Percentiles rank a stretch among this genome's conserved stretches.
These are phyloP conservation scores for Aspergillus aculeatus DNA, from an alignment of 2,329 filamentous ascomycete genomes.

Conservation along the genomic window DNA sequence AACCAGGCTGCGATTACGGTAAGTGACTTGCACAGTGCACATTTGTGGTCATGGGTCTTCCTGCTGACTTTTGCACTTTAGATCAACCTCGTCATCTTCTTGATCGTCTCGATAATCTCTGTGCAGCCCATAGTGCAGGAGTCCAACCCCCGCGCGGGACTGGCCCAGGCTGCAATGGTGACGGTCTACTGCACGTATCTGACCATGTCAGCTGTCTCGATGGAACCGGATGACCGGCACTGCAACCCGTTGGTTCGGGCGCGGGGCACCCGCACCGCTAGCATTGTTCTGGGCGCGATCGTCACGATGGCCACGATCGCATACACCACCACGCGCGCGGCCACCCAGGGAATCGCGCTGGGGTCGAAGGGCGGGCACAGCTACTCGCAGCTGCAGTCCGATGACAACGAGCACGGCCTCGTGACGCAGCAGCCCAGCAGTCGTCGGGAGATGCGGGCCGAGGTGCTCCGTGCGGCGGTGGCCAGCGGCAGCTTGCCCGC, in stretches of 20 bases:
- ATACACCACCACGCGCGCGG: conserved; percentile 94
- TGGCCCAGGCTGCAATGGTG: conserved; percentile 97
- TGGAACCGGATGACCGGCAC: conserved; percentile 92
- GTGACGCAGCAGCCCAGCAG: conserved; percentile 79
- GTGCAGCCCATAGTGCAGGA: conserved; percentile 89
- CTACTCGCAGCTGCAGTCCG: conserved; percentile 62
- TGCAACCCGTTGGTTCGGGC: conserved; percentile 90
- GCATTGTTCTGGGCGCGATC: conserved; percentile 86
- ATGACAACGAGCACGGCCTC: conserved; percentile 77
- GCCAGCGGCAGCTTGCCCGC: conserved; percentile 90
- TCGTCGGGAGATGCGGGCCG: conserved; percentile 87
- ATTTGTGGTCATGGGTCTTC: not conserved
- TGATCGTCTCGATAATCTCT: conserved; percentile 77
- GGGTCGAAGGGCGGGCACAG: conserved; percentile 51
- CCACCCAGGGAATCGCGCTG: conserved; percentile 73
- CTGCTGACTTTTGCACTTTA: conserved; percentile 18
- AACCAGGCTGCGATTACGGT: conserved; percentile 91
- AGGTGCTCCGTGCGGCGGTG: conserved; percentile 85
- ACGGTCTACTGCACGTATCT: conserved; percentile 98
- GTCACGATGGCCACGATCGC: conserved; percentile 96
- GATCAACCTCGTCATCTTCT: conserved; percentile 81
- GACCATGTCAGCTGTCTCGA: conserved; percentile 95
- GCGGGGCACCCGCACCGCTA: conserved; percentile 83
- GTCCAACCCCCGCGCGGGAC: conserved; percentile 85
- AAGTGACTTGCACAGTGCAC: conserved; percentile 28